Base-by-base conservation (phyloP, 345 rosid species). In the Barbarea vulgaris region DNA sequence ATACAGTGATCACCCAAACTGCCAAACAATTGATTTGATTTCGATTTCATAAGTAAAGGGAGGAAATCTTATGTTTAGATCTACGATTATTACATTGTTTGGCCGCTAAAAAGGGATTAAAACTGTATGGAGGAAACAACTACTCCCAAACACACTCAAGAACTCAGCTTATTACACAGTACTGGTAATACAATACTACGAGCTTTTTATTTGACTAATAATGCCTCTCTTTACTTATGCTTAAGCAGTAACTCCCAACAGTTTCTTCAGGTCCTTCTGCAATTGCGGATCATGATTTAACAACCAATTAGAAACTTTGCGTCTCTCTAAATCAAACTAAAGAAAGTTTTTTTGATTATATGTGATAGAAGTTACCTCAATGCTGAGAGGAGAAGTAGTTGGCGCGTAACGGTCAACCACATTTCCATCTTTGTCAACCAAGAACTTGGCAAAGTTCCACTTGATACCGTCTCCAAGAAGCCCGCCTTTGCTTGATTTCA, bases 401-500 rank as follows among this genome's bases (percentile, higher is more conserved):
- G 99, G 97, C 0, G 98, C 98, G 69, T 91, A 89, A 54, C 98
- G 98, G 33, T 93, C 88, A 0, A 86, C 89, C 0, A 93, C 96
- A 22, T 83, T 63, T 9, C 94, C 99, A 6, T 89, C 90, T 76
- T 90, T 88, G 71, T 87, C 87, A 12, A 89, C 85, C 77, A 92
- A 87, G 77, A 89, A 93, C 87, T 95, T 93, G 64, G 96, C 70
- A 25, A 90, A 95, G 68, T 93, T 93, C 98, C 98, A 95, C 85
- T 93, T 91, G 72, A 95, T 84, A 41, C 74, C 60, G 50, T 85
- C 89, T 24, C 94, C 97, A 36, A 90, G 82, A 9, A 84, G 25
- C 41, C 97, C 91, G 11, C 96, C 94, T 84, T 92, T 96, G 84
- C 86, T 86, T 1, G 94, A 82, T 82, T 89, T 96, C 73, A 96